Conservation (phyloP, 306 rosid species). For the Quercus agrifolia region DNA sequence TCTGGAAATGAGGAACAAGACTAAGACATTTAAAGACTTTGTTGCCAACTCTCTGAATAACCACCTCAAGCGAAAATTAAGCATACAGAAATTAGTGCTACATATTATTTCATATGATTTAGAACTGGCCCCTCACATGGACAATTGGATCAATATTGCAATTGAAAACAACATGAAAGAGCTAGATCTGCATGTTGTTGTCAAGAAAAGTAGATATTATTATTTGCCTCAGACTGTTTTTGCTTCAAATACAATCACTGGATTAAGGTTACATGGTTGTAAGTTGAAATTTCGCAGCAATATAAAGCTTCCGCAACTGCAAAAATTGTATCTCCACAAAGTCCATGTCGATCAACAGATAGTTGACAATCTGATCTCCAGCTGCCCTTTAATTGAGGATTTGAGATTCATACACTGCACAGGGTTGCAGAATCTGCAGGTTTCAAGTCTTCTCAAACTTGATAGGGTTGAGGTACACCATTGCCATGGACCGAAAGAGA, state of each 20-base stretch:
- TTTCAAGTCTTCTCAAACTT: constrained; percentile 17
- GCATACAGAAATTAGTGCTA: constrained; percentile 26
- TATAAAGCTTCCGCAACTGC: constrained; percentile 30
- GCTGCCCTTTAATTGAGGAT: constrained; percentile 44
- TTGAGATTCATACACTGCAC: constrained; percentile 47
- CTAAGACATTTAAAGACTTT: constrained; percentile 13
- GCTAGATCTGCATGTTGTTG: constrained; percentile 32
- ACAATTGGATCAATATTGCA: constrained; percentile 22
- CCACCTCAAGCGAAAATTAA: background rate
- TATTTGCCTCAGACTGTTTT: constrained; percentile 19
- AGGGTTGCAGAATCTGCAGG: constrained; percentile 29
- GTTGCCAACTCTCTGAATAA: constrained; percentile 8
- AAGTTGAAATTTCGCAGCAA: background rate
- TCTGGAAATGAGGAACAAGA: constrained; percentile 1
- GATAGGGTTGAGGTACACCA: constrained; percentile 37
- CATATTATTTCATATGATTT: constrained; percentile 20
- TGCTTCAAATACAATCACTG: constrained; percentile 14
- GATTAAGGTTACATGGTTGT: constrained; percentile 35
- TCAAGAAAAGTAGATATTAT: background rate
- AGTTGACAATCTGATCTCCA: constrained; percentile 27
- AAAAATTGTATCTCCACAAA: constrained; percentile 33
- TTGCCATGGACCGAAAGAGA: constrained; percentile 25
- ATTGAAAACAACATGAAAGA: constrained; percentile 20
- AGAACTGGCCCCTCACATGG: background rate
- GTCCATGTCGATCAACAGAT: background rate